These are phyloP conservation scores for Fusarium cyanostomum DNA, from an alignment of 2,329 filamentous ascomycete genomes.

Conservation along the genomic window DNA sequence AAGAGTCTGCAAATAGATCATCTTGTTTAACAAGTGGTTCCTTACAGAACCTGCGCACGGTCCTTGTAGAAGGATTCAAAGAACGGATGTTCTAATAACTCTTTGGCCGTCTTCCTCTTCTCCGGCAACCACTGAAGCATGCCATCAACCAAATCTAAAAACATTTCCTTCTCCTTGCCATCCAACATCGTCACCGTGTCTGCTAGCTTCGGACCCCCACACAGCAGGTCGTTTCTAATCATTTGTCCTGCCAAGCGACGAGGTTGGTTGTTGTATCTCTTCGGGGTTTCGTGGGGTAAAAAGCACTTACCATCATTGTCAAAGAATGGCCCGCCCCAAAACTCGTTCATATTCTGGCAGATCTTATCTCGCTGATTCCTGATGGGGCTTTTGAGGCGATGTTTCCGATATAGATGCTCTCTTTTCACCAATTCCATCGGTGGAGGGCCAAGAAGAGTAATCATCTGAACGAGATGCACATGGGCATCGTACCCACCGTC, in stretches of 20 bases:
- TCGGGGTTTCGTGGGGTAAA: neutral
- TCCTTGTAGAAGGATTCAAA: conserved; percentile 28
- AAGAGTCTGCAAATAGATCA: too few species aligned
- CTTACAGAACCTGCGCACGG: too few species aligned
- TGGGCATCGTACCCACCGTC: conserved; percentile 38
- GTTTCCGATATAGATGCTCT: conserved; percentile 26
- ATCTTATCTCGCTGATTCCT: neutral
- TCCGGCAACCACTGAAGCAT: conserved; percentile 43
- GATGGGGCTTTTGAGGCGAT: neutral
- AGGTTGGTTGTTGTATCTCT: neutral
- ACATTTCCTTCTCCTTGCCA: conserved; percentile 34
- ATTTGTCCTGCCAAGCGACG: conserved; percentile 7
- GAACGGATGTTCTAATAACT: conserved; percentile 36
- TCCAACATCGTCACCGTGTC: conserved; percentile 31
- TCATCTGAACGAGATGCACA: conserved; percentile 35
- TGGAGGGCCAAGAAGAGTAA: conserved; percentile 28
- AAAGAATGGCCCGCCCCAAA: conserved; percentile 36
- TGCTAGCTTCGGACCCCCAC: conserved; percentile 2
- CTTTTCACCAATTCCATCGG: conserved; percentile 20
- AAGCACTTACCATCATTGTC: conserved; percentile 12
- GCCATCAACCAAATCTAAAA: conserved; percentile 33
- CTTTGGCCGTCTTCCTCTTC: conserved; percentile 37
- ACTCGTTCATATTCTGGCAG: conserved; percentile 35
- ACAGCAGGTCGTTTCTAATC: conserved; percentile 17
- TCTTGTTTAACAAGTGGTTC: too few species aligned